Evolutionary conservation across 2,329 filamentous ascomycete genomes (phyloP).

Genomic region (Dothiorella sarmentorum): DNA sequence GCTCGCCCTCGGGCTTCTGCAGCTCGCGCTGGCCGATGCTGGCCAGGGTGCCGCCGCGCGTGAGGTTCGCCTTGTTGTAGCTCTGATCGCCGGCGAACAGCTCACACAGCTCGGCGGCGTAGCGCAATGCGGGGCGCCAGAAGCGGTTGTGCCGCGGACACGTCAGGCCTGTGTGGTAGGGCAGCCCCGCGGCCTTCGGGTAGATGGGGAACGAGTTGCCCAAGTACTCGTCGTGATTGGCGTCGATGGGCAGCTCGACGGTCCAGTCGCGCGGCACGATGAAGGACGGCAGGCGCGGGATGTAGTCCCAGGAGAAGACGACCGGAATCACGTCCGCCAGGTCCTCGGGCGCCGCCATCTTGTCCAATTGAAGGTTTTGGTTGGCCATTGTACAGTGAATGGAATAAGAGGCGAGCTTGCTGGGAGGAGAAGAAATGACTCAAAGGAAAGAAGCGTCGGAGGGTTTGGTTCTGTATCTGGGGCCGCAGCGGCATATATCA

Average conservation of each 20-base stretch:
- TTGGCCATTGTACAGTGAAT: background rate
- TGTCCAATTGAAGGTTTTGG: background rate
- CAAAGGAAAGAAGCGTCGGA: background rate
- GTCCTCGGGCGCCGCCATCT: background rate
- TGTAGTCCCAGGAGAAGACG: slow-evolving; percentile 3
- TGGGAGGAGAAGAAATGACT: background rate
- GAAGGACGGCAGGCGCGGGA: background rate
- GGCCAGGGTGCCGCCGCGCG: background rate
- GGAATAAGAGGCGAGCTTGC: background rate
- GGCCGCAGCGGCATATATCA: background rate
- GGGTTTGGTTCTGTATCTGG: background rate
- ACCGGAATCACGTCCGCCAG: background rate
- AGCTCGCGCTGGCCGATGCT: slow-evolving; percentile 3
- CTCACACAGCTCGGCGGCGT: background rate
- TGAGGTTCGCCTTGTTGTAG: slow-evolving; percentile 3
- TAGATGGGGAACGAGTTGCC: slow-evolving; percentile 3
- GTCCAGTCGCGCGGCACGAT: background rate
- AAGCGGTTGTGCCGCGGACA: background rate
- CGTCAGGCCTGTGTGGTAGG: background rate
- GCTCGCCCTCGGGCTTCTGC: background rate
- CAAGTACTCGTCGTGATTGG: background rate
- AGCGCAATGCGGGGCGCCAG: background rate
- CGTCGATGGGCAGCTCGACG: background rate
- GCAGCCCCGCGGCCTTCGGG: background rate
- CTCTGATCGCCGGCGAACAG: background rate